Evolutionary conservation across 345 rosid species (phyloP).

Genomic region (Euphorbia lathyris): DNA sequence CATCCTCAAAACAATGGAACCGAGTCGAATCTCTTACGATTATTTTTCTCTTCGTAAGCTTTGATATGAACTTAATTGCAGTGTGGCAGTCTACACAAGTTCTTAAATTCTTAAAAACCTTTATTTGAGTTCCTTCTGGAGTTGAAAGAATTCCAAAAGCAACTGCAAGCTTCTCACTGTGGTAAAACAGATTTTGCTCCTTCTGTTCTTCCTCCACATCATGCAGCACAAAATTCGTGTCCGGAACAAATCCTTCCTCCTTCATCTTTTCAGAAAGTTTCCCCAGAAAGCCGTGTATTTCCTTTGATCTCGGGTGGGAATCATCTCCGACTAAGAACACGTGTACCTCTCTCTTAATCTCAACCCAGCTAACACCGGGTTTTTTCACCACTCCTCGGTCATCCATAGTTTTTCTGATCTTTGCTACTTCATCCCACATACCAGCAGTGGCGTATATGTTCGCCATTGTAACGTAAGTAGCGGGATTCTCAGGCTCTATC

Average conservation of each 20-base stretch:
- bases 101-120: constrained; percentile 80
- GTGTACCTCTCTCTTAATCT: constrained; percentile 58
- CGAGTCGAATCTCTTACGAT: constrained; percentile 70
- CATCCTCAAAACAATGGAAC: constrained; percentile 82
- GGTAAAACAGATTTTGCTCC: constrained; percentile 74
- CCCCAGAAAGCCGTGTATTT: constrained; percentile 52
- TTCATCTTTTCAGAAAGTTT: constrained; percentile 61
- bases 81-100: constrained; percentile 90
- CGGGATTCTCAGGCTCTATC: constrained; percentile 85
- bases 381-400: constrained; percentile 57
- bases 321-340: constrained; percentile 69
- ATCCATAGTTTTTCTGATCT: constrained; percentile 61
- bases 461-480: constrained; percentile 84
- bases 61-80: constrained; percentile 83
- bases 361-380: constrained; percentile 85
- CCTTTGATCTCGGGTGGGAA: constrained; percentile 59
- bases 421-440: constrained; percentile 67
- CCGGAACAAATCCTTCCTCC: constrained; percentile 82
- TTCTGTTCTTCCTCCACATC: constrained; percentile 93
- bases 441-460: constrained; percentile 78
- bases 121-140: constrained; percentile 53
- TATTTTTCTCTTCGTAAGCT: constrained; percentile 63
- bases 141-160: constrained; percentile 82
- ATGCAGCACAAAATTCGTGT: constrained; percentile 67
- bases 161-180: constrained; percentile 91